phyloP scores from a whole-genome alignment of 257 asterid genomes.

The Solanum lignicaule region DNA sequence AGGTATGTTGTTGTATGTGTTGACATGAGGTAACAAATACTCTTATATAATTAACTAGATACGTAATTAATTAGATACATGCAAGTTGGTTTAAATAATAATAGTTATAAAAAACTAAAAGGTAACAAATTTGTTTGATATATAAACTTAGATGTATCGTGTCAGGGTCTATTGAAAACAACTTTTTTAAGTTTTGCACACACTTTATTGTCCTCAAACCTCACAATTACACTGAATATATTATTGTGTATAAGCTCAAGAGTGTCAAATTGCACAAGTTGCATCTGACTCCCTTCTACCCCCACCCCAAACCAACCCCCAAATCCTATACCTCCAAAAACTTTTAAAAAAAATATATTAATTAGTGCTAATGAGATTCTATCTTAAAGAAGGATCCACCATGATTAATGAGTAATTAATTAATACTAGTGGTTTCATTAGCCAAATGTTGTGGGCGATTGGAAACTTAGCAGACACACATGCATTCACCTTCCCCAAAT shows the following conservation, averaged over 20 bases:
- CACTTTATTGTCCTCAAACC: background rate
- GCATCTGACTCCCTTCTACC: background rate
- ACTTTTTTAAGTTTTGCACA: background rate
- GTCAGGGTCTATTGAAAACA: background rate
- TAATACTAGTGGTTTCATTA: background rate
- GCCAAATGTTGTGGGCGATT: conserved; percentile 4
- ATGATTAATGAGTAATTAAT: background rate
- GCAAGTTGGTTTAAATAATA: background rate
- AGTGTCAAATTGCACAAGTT: background rate
- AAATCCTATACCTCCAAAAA: background rate
- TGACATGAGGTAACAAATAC: background rate
- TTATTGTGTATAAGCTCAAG: background rate
- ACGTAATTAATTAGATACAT: background rate
- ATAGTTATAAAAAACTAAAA: background rate
- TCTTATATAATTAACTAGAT: background rate
- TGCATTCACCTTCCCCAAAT: background rate
- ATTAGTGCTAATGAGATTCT: background rate
- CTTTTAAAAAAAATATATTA: background rate
- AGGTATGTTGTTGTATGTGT: background rate
- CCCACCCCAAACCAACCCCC: background rate
- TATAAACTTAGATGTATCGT: background rate
- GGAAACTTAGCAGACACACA: background rate
- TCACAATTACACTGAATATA: background rate
- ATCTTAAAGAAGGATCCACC: background rate
- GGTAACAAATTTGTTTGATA: background rate